Evolutionary conservation across 192 early-diverging fungal species (phyloP), one percentile per base, ranked within the genome.

Genomic region (Chytriomyces sp.): DNA sequence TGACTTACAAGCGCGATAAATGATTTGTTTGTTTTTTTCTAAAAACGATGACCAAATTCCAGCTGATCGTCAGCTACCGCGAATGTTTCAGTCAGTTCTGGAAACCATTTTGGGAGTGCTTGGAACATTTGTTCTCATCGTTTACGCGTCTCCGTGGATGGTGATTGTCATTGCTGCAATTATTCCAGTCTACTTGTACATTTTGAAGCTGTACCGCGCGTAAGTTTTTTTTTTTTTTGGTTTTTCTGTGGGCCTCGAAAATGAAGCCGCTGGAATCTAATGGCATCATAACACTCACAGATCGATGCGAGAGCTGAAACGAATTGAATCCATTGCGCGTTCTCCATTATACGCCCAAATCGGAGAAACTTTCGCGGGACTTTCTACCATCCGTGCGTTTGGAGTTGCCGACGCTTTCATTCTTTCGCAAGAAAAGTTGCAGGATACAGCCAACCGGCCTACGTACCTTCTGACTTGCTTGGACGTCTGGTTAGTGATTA

Each of bases 321-420:
- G 26, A 16, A 18, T 67, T 4, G 28, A 11, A 67, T 26, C 26
- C 43, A 11, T 67, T 45, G 45, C 16, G n/a, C 86, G 92, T 45
- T 91, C 90, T 2, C 93, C 93, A 1, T 82, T 96, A 1, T 96
- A 94, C 76, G 85, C 94, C 0, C 93, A 93, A 50, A 93, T 95
- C 75, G 89, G 88, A 6, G 95, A 97, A 70, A 90, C 92, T 0
- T 78, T 96, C n/a, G 88, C 86, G 26, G 97, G 97, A 0, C 64
- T 95, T 7, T 78, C 92, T 5, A 95, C 94, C 1, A 97, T 98
- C 76, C 89, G 96, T 23, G 94, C 95, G 0, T 97, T 93, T 75
- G 77, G 88, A 61, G 94, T 90, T 69, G 91, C 96, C 72, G 62
- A 84, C 0, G 89, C 92, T 43, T 98, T 79, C 64, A 86, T 85